Percentiles rank a stretch among this genome's conserved stretches.
Evolutionary conservation across 352 stramenopile genomes (phyloP).

Genomic region (Phytophthora agathidicida): DNA sequence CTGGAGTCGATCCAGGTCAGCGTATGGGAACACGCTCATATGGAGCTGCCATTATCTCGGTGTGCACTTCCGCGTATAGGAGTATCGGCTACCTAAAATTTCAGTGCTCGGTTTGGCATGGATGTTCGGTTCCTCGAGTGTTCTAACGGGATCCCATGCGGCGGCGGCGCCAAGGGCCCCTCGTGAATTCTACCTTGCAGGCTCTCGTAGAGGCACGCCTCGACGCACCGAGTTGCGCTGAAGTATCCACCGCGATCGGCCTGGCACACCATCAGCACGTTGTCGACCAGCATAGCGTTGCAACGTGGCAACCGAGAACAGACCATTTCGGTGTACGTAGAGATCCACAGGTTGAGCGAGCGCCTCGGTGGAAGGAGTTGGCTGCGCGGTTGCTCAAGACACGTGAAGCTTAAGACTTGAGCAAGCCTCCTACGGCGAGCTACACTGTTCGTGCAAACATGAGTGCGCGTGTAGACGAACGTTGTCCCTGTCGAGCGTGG

Average conservation of each 20-base stretch:
- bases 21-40: slow-evolving; percentile 1
- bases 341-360: too few relatives aligned
- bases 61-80: neutral
- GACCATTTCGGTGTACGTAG: slow-evolving; percentile 21
- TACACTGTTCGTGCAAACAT: too few relatives aligned
- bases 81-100: neutral
- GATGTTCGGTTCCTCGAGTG: neutral
- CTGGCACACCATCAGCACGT: slow-evolving; percentile 4
- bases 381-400: too few relatives aligned
- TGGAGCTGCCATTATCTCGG: neutral
- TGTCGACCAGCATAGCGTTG: slow-evolving; percentile 6
- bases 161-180: neutral
- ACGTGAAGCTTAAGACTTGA: too few relatives aligned
- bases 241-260: neutral
- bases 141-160: slow-evolving; percentile 12
- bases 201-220: slow-evolving; percentile 4
- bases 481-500: too few relatives aligned
- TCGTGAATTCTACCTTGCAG: slow-evolving; percentile 15
- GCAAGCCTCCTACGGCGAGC: too few relatives aligned
- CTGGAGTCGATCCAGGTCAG: slow-evolving; percentile 4
- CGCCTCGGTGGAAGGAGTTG: too few relatives aligned
- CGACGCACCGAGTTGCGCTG: too few relatives aligned
- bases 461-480: too few relatives aligned
- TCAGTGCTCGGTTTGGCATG: neutral
- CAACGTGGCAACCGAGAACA: slow-evolving; percentile 4